Percentiles rank a stretch among this genome's conserved stretches.
Evolutionary conservation across 2,329 filamentous ascomycete species (phyloP).

Genomic region (Calonectria montana): DNA sequence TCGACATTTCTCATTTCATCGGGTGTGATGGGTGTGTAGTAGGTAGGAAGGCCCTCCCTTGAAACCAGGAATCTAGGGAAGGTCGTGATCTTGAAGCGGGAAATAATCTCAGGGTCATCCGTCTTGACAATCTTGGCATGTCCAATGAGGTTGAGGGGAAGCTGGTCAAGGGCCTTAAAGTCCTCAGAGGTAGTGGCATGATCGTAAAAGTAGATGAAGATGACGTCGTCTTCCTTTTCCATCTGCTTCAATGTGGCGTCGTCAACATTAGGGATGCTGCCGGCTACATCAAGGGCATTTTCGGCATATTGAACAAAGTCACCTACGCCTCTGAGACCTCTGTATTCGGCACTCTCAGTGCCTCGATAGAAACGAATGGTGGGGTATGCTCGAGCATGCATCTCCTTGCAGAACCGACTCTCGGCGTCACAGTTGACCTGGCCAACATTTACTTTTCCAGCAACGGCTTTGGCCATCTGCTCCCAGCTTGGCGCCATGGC

Average conservation of each 20-base stretch:
- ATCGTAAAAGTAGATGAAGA: slow-evolving; percentile 98
- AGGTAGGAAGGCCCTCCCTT: slow-evolving; percentile 87
- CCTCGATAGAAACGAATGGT: slow-evolving; percentile 94
- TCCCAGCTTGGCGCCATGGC: slow-evolving; percentile 91
- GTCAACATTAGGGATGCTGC: slow-evolving; percentile 84
- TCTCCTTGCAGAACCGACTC: slow-evolving; percentile 90
- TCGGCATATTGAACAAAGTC: slow-evolving; percentile 90
- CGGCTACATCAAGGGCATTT: slow-evolving; percentile 82
- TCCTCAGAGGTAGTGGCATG: slow-evolving; percentile 94
- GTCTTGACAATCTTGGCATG: slow-evolving; percentile 95
- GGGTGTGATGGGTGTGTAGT: slow-evolving; percentile 88
- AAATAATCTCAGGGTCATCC: slow-evolving; percentile 77
- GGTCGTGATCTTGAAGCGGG: slow-evolving; percentile 94
- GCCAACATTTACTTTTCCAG: slow-evolving; percentile 88
- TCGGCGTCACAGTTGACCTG: slow-evolving; percentile 96
- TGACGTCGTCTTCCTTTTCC: slow-evolving; percentile 93
- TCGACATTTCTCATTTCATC: slow-evolving; percentile 91
- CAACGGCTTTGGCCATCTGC: slow-evolving; percentile 91
- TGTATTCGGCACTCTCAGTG: slow-evolving; percentile 91
- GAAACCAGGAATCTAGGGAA: slow-evolving; percentile 95
- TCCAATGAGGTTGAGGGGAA: slow-evolving; percentile 89
- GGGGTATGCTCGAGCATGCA: slow-evolving; percentile 81
- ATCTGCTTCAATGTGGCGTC: slow-evolving; percentile 80
- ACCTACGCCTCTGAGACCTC: slow-evolving; percentile 89
- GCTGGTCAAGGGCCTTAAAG: slow-evolving; percentile 85